Evolutionary conservation across 2,329 filamentous ascomycete genomes (phyloP).

Genomic region (Eutypella sp.): DNA sequence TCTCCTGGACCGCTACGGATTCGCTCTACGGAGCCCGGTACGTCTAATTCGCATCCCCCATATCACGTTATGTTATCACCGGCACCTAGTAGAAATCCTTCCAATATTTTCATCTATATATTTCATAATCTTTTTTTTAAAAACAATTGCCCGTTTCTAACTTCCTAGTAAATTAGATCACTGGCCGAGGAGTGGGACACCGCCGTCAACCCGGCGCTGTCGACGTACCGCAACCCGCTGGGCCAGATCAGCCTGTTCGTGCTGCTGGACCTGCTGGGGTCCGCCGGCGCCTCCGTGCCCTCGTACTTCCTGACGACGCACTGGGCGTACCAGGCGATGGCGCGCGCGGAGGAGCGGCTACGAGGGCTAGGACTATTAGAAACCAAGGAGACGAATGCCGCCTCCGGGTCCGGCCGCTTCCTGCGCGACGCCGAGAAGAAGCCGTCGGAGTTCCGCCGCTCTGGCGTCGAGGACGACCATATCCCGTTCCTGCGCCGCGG

Average conservation of each 20-base stretch:
- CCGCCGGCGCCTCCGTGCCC: conserved; percentile 54
- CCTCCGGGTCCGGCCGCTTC: conserved; percentile 38
- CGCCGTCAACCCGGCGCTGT: conserved; percentile 59
- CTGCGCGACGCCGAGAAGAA: conserved; percentile 50
- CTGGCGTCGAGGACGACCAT: conserved; percentile 65
- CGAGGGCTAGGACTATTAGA: conserved; percentile 51
- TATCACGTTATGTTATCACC: too few relatives aligned
- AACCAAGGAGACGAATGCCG: too few relatives aligned
- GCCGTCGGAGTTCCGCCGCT: conserved; percentile 26
- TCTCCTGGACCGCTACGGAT: conserved; percentile 65
- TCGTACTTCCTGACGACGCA: conserved; percentile 76
- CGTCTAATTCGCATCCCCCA: conserved; percentile 11
- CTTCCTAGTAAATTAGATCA: too few relatives aligned
- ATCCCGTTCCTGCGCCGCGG: conserved; percentile 71
- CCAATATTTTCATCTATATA: too few relatives aligned
- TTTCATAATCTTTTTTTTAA: too few relatives aligned
- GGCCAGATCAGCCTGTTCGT: conserved; percentile 72
- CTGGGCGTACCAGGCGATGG: conserved; percentile 72
- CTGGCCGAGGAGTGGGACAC: conserved; percentile 70
- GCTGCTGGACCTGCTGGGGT: conserved; percentile 68
- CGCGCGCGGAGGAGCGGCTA: conserved; percentile 59
- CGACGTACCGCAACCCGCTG: conserved; percentile 63
- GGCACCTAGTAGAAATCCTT: too few relatives aligned
- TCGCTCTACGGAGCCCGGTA: conserved; percentile 72
- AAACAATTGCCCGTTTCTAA: too few relatives aligned